A percentile compares a stretch with the other conserved stretches of the same genome.
Conservation (phyloP, 768 basidiomycete genomes). For the Phlegmacium glaucopus region DNA sequence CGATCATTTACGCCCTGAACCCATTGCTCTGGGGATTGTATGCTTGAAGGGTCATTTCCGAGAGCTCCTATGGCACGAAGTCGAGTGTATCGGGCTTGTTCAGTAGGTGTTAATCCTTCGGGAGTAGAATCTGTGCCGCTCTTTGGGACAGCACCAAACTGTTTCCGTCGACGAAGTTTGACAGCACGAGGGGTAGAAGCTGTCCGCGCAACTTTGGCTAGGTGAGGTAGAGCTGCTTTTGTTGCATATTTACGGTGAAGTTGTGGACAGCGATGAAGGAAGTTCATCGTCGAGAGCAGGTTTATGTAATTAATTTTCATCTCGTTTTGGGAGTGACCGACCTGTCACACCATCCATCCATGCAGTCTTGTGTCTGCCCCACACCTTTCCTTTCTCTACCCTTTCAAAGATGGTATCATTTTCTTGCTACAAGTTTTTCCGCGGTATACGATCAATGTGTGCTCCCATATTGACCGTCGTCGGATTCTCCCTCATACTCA, state of each 20-base stretch:
- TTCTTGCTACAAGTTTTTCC: constrained; percentile 40
- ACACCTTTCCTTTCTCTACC: no score
- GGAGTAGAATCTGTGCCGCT: constrained; percentile 44
- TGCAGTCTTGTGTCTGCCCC: background rate
- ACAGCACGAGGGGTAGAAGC: constrained; percentile 74
- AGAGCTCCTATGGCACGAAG: constrained; percentile 52
- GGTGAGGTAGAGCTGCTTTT: constrained; percentile 34
- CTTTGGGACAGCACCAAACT: constrained; percentile 30
- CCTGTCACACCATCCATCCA: no score
- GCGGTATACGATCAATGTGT: constrained; percentile 51
- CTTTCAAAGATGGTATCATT: constrained; percentile 33
- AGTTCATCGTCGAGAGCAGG: constrained; percentile 7
- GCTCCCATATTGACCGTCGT: constrained; percentile 59
- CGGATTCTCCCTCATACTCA: constrained; percentile 68
- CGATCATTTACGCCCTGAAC: constrained; percentile 50
- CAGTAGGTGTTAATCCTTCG: constrained; percentile 63
- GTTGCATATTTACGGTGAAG: constrained; percentile 36
- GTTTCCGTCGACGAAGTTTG: constrained; percentile 61
- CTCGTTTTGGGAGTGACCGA: no score
- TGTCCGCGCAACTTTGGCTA: constrained; percentile 55
- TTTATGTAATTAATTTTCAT: no score
- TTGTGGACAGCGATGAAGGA: constrained; percentile 26
- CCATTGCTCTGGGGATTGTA: constrained; percentile 56
- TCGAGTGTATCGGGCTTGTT: constrained; percentile 59
- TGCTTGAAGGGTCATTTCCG: constrained; percentile 27